Conservation (phyloP, 352 stramenopile genomes). For the Globisporangium viniferum region DNA sequence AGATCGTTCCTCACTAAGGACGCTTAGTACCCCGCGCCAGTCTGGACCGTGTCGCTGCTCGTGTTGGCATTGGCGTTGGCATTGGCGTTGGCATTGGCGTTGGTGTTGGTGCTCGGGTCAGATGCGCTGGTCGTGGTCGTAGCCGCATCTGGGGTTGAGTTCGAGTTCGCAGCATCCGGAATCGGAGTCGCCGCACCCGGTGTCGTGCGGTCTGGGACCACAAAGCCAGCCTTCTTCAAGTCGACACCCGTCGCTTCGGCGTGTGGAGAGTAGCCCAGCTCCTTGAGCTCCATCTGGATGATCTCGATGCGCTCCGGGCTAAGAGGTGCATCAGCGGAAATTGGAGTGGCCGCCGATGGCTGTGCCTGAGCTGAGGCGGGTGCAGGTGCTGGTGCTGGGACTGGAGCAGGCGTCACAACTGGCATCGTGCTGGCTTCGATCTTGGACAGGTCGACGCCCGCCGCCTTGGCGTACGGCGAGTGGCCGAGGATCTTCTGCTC, state of each 20-base stretch:
- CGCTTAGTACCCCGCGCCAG: background rate
- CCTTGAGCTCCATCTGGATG: constrained; percentile 12
- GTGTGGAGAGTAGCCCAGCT: constrained; percentile 6
- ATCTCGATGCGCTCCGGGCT: constrained; percentile 8
- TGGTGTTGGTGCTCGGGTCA: background rate
- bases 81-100: background rate
- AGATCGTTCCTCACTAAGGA: background rate
- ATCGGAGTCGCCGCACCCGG: background rate
- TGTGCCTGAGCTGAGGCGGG: background rate
- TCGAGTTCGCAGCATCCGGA: background rate
- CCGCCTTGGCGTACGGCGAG: too few relatives aligned
- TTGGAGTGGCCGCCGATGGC: background rate
- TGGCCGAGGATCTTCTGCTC: background rate
- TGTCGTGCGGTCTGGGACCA: background rate
- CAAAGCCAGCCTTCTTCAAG: constrained; percentile 8
- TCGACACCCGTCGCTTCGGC: constrained; percentile 1
- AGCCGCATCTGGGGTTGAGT: background rate
- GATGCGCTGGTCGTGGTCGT: background rate
- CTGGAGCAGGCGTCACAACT: background rate
- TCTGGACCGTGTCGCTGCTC: background rate
- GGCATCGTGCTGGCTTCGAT: background rate
- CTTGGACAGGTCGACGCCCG: background rate
- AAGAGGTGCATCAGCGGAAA: background rate
- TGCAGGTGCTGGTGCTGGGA: background rate
- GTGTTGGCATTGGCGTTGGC: background rate